phyloP scores from a whole-genome alignment of 2,329 filamentous ascomycete genomes.

The Ophiostoma ulmi region DNA sequence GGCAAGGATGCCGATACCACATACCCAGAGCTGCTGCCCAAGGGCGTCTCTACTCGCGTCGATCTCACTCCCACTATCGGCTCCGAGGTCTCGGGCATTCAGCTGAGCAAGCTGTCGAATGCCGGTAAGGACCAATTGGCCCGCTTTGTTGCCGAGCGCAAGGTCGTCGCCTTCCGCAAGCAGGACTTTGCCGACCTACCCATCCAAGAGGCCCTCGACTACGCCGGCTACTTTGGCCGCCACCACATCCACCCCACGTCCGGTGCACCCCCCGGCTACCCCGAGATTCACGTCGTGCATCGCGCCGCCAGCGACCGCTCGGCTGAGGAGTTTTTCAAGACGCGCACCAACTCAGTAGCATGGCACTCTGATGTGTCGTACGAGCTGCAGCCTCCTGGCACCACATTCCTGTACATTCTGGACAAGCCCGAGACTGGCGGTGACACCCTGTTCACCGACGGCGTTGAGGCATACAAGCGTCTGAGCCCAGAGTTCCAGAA shows the following conservation, averaged over 20 bases:
- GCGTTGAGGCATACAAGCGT: slow-evolving; percentile 73
- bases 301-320: slow-evolving; percentile 61
- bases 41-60: slow-evolving; percentile 40
- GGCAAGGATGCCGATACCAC: slow-evolving; percentile 61
- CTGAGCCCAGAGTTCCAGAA: slow-evolving; percentile 68
- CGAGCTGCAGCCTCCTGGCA: slow-evolving; percentile 45
- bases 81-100: slow-evolving; percentile 61
- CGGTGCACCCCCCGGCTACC: slow-evolving; percentile 62
- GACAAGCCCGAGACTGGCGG: slow-evolving; percentile 75
- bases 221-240: slow-evolving; percentile 53
- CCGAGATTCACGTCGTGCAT: slow-evolving; percentile 67
- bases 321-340: slow-evolving; percentile 55
- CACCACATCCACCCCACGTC: slow-evolving; percentile 72
- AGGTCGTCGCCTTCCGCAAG: slow-evolving; percentile 65
- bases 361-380: slow-evolving; percentile 25
- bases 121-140: slow-evolving; percentile 66
- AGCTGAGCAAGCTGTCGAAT: slow-evolving; percentile 57
- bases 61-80: slow-evolving; percentile 64
- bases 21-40: slow-evolving; percentile 58
- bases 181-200: slow-evolving; percentile 61
- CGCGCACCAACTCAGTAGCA: slow-evolving; percentile 71
- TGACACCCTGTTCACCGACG: slow-evolving; percentile 78
- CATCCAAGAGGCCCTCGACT: slow-evolving; percentile 59
- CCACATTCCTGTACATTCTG: slow-evolving; percentile 83
- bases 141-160: slow-evolving; percentile 62